Evolutionary conservation across 2,329 filamentous ascomycete genomes (phyloP).

Genomic region (Monilinia laxa): DNA sequence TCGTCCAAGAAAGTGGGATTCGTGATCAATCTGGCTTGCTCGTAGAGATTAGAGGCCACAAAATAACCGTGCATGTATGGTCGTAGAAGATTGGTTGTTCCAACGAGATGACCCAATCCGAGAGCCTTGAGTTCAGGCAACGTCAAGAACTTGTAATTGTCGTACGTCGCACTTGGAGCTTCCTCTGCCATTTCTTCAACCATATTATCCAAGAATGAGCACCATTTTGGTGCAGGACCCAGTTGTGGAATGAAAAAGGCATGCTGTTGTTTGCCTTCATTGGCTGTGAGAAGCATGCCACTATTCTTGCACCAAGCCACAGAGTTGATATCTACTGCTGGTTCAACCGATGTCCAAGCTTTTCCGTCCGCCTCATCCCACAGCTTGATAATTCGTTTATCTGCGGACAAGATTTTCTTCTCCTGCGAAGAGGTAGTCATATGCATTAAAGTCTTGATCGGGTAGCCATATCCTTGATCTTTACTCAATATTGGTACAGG

Average conservation of each 20-base stretch:
- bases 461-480: constrained; percentile 92
- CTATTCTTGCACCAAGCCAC: constrained; percentile 90
- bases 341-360: constrained; percentile 95
- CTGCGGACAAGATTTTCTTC: constrained; percentile 85
- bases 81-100: constrained; percentile 82
- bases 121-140: constrained; percentile 80
- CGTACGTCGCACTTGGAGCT: constrained; percentile 77
- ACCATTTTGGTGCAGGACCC: constrained; percentile 92
- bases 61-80: constrained; percentile 99
- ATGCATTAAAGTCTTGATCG: constrained; percentile 80
- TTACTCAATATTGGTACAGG: constrained; percentile 84
- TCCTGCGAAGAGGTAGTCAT: constrained; percentile 71
- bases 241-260: constrained; percentile 93
- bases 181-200: constrained; percentile 98
- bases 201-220: constrained; percentile 92
- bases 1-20: constrained; percentile 95
- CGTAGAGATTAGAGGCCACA: constrained; percentile 90
- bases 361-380: constrained; percentile 83
- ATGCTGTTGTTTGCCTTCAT: constrained; percentile 93
- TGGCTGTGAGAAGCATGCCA: constrained; percentile 94
- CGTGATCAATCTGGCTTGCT: constrained; percentile 87
- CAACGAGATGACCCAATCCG: constrained; percentile 84
- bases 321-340: constrained; percentile 89
- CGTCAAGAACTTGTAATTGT: constrained; percentile 99
- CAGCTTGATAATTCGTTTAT: constrained; percentile 95